These are phyloP conservation scores for Amauroascus niger DNA, from an alignment of 2,329 filamentous ascomycete species.

Conservation along the genomic window DNA sequence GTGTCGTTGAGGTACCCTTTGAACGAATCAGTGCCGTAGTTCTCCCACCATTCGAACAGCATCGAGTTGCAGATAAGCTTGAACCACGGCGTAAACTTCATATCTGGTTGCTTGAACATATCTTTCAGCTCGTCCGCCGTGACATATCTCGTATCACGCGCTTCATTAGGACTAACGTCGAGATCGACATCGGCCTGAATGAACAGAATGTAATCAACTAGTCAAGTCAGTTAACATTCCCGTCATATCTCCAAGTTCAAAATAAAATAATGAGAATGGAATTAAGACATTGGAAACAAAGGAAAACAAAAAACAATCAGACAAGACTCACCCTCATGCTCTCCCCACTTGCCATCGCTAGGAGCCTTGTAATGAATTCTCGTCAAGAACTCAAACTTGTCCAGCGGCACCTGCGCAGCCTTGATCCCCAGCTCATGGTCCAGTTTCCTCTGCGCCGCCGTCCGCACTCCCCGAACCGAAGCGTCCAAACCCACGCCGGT, in stretches of 20 bases:
- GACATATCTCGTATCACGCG: conserved; percentile 74
- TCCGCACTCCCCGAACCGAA: conserved; percentile 76
- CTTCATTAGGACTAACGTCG: conserved; percentile 78
- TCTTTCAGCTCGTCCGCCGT: conserved; percentile 68
- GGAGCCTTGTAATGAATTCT: conserved; percentile 97
- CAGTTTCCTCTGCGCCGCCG: conserved; percentile 84
- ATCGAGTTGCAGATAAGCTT: conserved; percentile 97
- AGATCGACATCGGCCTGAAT: conserved; percentile 89
- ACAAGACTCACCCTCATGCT: conserved; percentile 78
- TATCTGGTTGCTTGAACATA: conserved; percentile 69
- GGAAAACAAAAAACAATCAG: not conserved
- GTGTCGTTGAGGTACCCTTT: conserved; percentile 80
- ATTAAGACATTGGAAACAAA: too few relatives aligned
- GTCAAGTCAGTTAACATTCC: not conserved
- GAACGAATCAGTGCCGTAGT: conserved; percentile 63
- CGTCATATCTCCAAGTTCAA: too few relatives aligned
- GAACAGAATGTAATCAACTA: conserved; percentile 97
- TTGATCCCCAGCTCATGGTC: conserved; percentile 93
- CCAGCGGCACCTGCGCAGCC: conserved; percentile 74
- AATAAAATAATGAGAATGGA: too few relatives aligned
- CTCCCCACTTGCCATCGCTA: conserved; percentile 95
- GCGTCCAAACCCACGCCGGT: conserved; percentile 73
- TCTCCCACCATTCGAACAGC: conserved; percentile 96
- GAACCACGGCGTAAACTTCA: conserved; percentile 97
- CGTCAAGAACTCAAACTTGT: conserved; percentile 87